phyloP scores from a whole-genome alignment of 129 eudicot genomes.

The Mikania micrantha region DNA sequence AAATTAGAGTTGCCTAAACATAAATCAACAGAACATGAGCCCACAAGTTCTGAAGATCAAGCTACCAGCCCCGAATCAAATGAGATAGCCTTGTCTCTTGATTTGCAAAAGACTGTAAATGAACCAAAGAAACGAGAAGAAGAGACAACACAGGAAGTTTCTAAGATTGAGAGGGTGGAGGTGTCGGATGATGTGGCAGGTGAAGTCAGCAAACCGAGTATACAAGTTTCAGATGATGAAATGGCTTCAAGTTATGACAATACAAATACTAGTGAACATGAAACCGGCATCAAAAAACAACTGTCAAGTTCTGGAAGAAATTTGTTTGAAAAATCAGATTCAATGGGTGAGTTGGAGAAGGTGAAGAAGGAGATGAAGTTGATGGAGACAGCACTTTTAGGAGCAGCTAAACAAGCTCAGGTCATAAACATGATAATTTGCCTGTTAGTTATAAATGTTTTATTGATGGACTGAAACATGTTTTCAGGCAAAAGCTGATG shows the following conservation, averaged over 20 bases:
- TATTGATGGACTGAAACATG: too few relatives aligned
- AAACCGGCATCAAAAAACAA: conserved; percentile 23
- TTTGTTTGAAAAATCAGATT: conserved; percentile 26
- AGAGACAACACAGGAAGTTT: conserved; percentile 31
- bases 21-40: conserved; percentile 24
- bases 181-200: conserved; percentile 22
- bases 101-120: conserved; percentile 22
- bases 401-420: conserved; percentile 93
- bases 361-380: conserved; percentile 74
- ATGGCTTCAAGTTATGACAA: conserved; percentile 29
- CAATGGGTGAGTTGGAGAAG: conserved; percentile 53
- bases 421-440: too few relatives aligned
- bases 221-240: conserved; percentile 29
- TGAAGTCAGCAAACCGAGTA: conserved; percentile 23
- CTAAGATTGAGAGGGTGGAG: conserved; percentile 26
- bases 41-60: conserved; percentile 31
- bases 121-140: conserved; percentile 31
- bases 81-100: conserved; percentile 10
- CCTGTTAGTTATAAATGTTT: too few relatives aligned
- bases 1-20: conserved; percentile 7
- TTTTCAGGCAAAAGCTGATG: conserved; percentile 99
- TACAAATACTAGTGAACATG: conserved; percentile 16
- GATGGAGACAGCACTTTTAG: conserved; percentile 82
- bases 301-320: conserved; percentile 33
- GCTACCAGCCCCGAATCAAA: conserved; percentile 3